A percentile compares a stretch with the other conserved stretches of the same genome.
phyloP scores from a whole-genome alignment of 164 flowering plant genomes.

The Tinospora cordifolia region DNA sequence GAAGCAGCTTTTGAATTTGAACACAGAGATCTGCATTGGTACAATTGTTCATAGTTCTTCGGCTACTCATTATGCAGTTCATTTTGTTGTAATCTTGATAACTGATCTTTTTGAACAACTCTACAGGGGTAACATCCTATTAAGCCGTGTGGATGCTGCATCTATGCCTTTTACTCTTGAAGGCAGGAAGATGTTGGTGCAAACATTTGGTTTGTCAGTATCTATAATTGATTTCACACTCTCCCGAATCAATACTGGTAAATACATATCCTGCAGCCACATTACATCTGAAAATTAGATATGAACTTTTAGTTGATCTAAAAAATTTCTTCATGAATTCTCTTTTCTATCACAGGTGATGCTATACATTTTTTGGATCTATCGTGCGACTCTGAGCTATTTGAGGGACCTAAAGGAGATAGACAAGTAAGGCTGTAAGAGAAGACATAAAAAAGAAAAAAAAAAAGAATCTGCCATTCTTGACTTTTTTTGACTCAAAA shows the following conservation, averaged over 20 bases:
- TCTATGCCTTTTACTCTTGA: conserved; percentile 50
- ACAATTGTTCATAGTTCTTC: conserved; percentile 3
- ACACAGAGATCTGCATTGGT: conserved; percentile 97
- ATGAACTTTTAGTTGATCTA: background rate
- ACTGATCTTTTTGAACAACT: conserved; percentile 4
- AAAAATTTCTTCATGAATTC: conserved; percentile 1
- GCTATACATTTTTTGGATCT: conserved; percentile 74
- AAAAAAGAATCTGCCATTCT: background rate
- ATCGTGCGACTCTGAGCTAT: conserved; percentile 73
- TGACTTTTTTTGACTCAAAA: background rate
- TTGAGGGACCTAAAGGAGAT: conserved; percentile 90
- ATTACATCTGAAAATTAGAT: background rate
- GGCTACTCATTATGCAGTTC: background rate
- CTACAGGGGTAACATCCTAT: conserved; percentile 90
- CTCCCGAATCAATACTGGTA: conserved; percentile 88
- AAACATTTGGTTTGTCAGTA: conserved; percentile 51
- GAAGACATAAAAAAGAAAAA: background rate
- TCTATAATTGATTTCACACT: conserved; percentile 90
- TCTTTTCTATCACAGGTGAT: conserved; percentile 42
- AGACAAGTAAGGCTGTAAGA: conserved; percentile 51
- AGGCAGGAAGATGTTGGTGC: conserved; percentile 45
- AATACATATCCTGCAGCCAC: background rate
- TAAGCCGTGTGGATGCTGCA: conserved; percentile 48
- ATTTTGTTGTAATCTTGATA: background rate
- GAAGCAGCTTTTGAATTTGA: conserved; percentile 93